Evolutionary conservation across 2,329 filamentous ascomycete species (phyloP).

Genomic region (Monosporascus sp.): DNA sequence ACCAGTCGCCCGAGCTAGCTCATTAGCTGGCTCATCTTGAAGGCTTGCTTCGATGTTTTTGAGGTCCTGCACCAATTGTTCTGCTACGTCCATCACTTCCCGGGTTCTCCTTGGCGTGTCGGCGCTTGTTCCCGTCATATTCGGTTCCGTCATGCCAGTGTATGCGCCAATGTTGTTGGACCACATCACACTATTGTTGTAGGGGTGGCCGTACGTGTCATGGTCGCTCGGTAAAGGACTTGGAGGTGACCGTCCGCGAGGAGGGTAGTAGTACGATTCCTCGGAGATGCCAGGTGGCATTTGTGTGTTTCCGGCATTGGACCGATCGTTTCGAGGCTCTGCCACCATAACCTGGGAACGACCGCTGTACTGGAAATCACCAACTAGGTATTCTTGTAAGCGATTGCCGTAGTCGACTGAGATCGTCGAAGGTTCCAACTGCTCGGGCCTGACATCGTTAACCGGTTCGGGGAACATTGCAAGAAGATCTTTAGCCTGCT

Average conservation of each 20-base stretch:
- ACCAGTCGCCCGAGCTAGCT: slow-evolving; percentile 13
- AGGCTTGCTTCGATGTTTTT: slow-evolving; percentile 14
- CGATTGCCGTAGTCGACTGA: slow-evolving; percentile 36
- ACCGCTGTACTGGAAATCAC: slow-evolving; percentile 28
- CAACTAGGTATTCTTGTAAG: slow-evolving; percentile 33
- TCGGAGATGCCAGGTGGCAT: slow-evolving; percentile 29
- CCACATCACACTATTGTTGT: slow-evolving; percentile 16
- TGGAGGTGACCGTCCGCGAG: slow-evolving; percentile 48
- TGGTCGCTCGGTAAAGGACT: slow-evolving; percentile 42
- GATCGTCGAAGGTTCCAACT: slow-evolving; percentile 26
- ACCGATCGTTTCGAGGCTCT: slow-evolving; percentile 39
- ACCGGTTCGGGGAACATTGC: slow-evolving; percentile 53
- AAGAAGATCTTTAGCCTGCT: slow-evolving; percentile 68
- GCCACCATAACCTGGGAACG: slow-evolving; percentile 34
- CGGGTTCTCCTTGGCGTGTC: slow-evolving; percentile 15
- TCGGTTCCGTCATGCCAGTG: slow-evolving; percentile 7
- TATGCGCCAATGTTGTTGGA: slow-evolving; percentile 9
- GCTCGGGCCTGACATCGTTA: slow-evolving; percentile 19
- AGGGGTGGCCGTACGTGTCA: slow-evolving; percentile 29
- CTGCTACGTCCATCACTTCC: slow-evolving; percentile 8
- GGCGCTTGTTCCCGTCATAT: slow-evolving; percentile 12
- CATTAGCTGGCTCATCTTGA: slow-evolving; percentile 10
- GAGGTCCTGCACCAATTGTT: slow-evolving; percentile 15
- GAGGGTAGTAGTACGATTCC: slow-evolving; percentile 40
- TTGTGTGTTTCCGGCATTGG: slow-evolving; percentile 33